Percentiles rank a stretch among this genome's conserved stretches.
Evolutionary conservation across 2,329 filamentous ascomycete genomes (phyloP).

Genomic region (Pyricularia grisea): DNA sequence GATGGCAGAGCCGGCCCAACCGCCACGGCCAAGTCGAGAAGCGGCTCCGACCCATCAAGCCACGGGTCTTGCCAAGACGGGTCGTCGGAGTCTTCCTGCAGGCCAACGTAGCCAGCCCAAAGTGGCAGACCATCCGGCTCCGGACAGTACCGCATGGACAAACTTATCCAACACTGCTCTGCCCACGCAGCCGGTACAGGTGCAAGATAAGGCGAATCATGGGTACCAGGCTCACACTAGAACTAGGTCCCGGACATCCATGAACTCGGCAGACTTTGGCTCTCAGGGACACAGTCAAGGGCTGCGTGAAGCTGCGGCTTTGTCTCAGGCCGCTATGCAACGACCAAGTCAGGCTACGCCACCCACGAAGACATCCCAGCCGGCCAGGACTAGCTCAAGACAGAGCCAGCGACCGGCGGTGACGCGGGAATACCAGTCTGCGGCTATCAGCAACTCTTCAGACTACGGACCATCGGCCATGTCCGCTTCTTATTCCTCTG

Average conservation of each 20-base stretch:
- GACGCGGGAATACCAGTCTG: constrained; percentile 5
- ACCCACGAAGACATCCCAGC: constrained; percentile 20
- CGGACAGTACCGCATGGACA: neutral
- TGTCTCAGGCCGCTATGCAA: constrained; percentile 16
- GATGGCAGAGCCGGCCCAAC: neutral
- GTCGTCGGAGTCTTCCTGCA: neutral
- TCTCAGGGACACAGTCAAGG: constrained; percentile 9
- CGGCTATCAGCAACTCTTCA: constrained; percentile 9
- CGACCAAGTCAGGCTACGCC: constrained; percentile 19
- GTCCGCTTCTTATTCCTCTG: constrained; percentile 1
- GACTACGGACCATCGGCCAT: constrained; percentile 10
- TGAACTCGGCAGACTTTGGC: constrained; percentile 12
- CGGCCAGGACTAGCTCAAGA: constrained; percentile 21
- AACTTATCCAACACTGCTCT: neutral
- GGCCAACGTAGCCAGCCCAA: neutral
- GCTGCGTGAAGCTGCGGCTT: constrained; percentile 6
- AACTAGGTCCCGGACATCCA: constrained; percentile 10
- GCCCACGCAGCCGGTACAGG: neutral
- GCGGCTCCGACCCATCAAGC: neutral
- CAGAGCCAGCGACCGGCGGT: constrained; percentile 23
- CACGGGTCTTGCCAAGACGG: neutral
- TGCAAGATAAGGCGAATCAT: neutral
- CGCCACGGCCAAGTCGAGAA: neutral
- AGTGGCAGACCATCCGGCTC: neutral
- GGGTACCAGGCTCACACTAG: neutral